Evolutionary conservation across 2,329 filamentous ascomycete genomes (phyloP), one percentile per base, ranked within the genome.

Genomic region (Apiospora malaysiana): DNA sequence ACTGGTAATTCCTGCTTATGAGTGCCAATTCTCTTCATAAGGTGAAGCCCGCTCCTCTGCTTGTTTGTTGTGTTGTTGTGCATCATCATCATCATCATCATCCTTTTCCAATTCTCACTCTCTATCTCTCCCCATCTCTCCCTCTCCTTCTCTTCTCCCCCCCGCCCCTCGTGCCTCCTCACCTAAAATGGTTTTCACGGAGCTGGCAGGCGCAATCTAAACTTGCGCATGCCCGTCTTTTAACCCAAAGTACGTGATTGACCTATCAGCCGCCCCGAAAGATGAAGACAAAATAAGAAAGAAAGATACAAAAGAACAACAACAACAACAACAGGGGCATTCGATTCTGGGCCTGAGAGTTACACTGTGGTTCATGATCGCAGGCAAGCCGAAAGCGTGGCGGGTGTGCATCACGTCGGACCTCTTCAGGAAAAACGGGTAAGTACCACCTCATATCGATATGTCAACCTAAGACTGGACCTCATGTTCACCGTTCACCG

Each of bases 1-100:
- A 67, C 40, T 67, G 40, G 65, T 40, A 67, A 67, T 43, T 37
- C 16, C 65, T 67, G 65, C 65, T 46, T 67, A 67, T 67, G 65
- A 67, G 40, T 67, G 21, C 40, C 65, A 43, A 67, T 45, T 67
- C 65, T 46, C 65, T 45, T 43, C 40, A 45, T 45, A 67, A 67
- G 65, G 65, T 67, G 43, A 45, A 45, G 65, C 65, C 65, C 42
- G 42, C 40, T 67, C 65, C 43, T 46, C 40, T 67, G 65, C 12
- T 45, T 67, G 43, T 67, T 67, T 45, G 40, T 67, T 63, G 32
- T 63, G 27, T 37, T 63, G 21, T 14, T 40, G 56, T 63, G 32
- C 51, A 56, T 32, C 25, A 32, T 16, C 56, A 63, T 40, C 56
- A 63, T 32, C 49, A 14, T 32, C 66, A 14, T 32, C 49, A 14